Base-by-base conservation (phyloP, 2,329 filamentous ascomycete species). In the Fusarium sp. region DNA sequence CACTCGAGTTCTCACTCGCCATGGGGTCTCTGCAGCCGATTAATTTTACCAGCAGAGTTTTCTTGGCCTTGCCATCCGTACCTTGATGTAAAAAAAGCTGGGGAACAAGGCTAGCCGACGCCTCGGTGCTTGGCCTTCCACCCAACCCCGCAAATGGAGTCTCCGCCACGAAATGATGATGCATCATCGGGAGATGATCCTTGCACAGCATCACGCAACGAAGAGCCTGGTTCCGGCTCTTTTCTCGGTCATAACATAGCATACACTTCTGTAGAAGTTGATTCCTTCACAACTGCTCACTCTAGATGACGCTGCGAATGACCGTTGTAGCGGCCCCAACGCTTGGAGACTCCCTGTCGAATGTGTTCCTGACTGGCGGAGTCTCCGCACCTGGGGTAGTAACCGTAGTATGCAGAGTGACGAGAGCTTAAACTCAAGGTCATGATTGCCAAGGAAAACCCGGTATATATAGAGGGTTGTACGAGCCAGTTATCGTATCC, bases 201-300 rank as follows among this genome's bases (percentile, higher is more conserved):
- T 25, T 47, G 40, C 33, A 62, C 45, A 37, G 32, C 56, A 56
- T 66, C 62, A 56, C 22, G 32, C 32, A 43, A 52, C 43, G 39
- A 56, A 39, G 47, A 63, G 27, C 63, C 50, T 58, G 50, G 35
- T 33, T 17, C 63, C 64, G 64, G 64, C 64, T 67, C 58, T 67
- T 67, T 67, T 67, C 64, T 67, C 64, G 64, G 64, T 39, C 57
- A 32, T 67, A 67, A 48, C 47, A 32, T 37, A 10, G 11, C 14
- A 35, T 39, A 17, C 4, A 4, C 22, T 57, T 44, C 19, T 13
- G 19, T 41, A 15, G 17, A 20, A 35, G 15, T 17, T 17, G 6
- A 30, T 11, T 19, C 3, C 1, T 40, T 23, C 25, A 13, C 8
- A 46, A 43, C 23, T 23, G 20, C 19, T 37, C 9, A 13, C 27